Conservation (phyloP, 2,329 filamentous ascomycete genomes). For the Xylaria sp. region DNA sequence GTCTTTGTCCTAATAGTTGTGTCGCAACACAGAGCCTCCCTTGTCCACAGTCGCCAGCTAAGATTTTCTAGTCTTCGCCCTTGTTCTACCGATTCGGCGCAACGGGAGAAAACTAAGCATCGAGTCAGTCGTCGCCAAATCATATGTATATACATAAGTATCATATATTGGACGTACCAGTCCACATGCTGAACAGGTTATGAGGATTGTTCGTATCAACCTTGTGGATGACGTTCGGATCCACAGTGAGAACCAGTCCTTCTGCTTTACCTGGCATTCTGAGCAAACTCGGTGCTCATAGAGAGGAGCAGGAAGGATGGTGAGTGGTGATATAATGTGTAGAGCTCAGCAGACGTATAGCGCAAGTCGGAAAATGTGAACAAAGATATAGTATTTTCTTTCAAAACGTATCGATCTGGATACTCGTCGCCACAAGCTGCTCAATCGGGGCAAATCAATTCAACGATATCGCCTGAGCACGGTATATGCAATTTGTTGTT, state of each 20-base stretch:
- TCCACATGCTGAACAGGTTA: constrained; percentile 97
- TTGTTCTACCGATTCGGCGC: constrained; percentile 92
- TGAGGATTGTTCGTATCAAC: constrained; percentile 93
- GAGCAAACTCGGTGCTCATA: constrained; percentile 43
- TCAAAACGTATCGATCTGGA: constrained; percentile 13
- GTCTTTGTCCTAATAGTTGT: constrained; percentile 64
- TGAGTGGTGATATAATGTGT: constrained; percentile 35
- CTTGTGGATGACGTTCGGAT: constrained; percentile 91
- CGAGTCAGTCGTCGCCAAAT: constrained; percentile 47
- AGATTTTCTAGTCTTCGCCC: constrained; percentile 93
- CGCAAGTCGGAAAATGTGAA: constrained; percentile 38
- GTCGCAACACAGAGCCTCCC: constrained; percentile 90
- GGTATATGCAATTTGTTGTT: constrained; percentile 3
- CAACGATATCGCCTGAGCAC: constrained; percentile 3
- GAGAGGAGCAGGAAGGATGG: constrained; percentile 39
- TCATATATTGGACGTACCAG: constrained; percentile 70
- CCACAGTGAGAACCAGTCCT: constrained; percentile 88
- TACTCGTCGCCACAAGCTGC: constrained; percentile 39
- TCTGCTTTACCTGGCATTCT: constrained; percentile 86
- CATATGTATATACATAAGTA: background rate
- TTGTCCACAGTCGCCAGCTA: constrained; percentile 94
- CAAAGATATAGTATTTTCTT: background rate
- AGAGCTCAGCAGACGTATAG: constrained; percentile 39
- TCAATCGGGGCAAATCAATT: constrained; percentile 27
- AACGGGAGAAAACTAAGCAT: constrained; percentile 85